Conservation (phyloP, 257 asterid genomes). For the Capsicum baccatum region DNA sequence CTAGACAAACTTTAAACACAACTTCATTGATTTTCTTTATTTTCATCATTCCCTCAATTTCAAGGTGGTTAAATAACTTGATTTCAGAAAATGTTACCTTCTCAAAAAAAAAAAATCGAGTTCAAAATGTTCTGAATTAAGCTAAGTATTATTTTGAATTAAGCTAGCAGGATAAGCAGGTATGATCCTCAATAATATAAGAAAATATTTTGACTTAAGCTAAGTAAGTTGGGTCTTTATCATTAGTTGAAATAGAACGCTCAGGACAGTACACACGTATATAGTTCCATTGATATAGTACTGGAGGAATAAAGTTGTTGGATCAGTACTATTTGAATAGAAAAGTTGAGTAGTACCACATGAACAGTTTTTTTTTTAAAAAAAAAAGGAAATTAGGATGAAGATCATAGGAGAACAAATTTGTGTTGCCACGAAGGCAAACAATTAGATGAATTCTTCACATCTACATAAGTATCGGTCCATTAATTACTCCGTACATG, state of each 20-base stretch:
- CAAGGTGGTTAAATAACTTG: neutral
- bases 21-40: slow-evolving; percentile 5
- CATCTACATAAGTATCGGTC: neutral
- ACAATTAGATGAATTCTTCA: neutral
- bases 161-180: too few relatives aligned
- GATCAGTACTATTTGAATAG: neutral
- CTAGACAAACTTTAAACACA: neutral
- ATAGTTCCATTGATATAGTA: neutral
- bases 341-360: neutral
- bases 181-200: too few relatives aligned
- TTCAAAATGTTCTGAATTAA: too few relatives aligned
- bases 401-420: neutral
- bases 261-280: neutral
- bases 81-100: neutral
- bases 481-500: neutral
- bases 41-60: neutral
- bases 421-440: neutral
- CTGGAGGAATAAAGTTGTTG: neutral
- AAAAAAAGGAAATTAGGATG: neutral
- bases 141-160: too few relatives aligned
- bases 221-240: neutral
- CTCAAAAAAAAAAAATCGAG: too few relatives aligned
- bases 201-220: neutral
- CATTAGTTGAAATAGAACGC: neutral
- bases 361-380: neutral